Conservation (phyloP, 2,329 filamentous ascomycete species). For the Sphaerostilbella broomeana region DNA sequence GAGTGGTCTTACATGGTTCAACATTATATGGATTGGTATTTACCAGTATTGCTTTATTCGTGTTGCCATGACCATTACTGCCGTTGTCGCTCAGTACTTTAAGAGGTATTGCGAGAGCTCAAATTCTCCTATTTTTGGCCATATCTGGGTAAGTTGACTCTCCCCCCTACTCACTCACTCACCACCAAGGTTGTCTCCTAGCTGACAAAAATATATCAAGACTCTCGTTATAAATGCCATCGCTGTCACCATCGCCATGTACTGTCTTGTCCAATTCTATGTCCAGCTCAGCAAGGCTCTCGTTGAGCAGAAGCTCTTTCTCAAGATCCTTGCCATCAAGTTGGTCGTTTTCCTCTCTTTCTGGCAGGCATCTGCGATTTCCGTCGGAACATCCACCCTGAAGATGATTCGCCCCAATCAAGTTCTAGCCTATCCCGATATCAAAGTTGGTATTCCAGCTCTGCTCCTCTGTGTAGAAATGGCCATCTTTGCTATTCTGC, state of each 20-base stretch:
- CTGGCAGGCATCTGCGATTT: slow-evolving; percentile 62
- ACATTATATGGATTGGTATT: slow-evolving; percentile 73
- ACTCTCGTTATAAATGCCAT: slow-evolving; percentile 61
- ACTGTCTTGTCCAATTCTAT: slow-evolving; percentile 83
- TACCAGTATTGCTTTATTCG: slow-evolving; percentile 84
- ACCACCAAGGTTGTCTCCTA: too few species aligned
- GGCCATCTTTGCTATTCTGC: slow-evolving; percentile 70
- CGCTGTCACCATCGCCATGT: slow-evolving; percentile 79
- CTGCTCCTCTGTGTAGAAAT: slow-evolving; percentile 78
- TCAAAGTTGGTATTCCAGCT: slow-evolving; percentile 74
- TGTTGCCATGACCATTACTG: slow-evolving; percentile 70
- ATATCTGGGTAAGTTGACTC: slow-evolving; percentile 62
- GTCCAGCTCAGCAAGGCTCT: slow-evolving; percentile 65
- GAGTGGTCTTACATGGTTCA: slow-evolving; percentile 86
- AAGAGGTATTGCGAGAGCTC: slow-evolving; percentile 72
- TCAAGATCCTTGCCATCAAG: slow-evolving; percentile 83
- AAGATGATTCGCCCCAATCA: slow-evolving; percentile 55
- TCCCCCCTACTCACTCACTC: slow-evolving; percentile 5
- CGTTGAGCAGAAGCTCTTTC: slow-evolving; percentile 61
- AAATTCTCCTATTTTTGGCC: slow-evolving; percentile 69
- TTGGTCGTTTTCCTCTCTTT: slow-evolving; percentile 87
- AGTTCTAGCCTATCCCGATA: slow-evolving; percentile 62
- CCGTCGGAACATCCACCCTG: slow-evolving; percentile 49
- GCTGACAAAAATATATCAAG: too few species aligned
- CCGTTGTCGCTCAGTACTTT: slow-evolving; percentile 64